phyloP scores from a whole-genome alignment of 2,329 filamentous ascomycete species.

The Blastomyces percursus region DNA sequence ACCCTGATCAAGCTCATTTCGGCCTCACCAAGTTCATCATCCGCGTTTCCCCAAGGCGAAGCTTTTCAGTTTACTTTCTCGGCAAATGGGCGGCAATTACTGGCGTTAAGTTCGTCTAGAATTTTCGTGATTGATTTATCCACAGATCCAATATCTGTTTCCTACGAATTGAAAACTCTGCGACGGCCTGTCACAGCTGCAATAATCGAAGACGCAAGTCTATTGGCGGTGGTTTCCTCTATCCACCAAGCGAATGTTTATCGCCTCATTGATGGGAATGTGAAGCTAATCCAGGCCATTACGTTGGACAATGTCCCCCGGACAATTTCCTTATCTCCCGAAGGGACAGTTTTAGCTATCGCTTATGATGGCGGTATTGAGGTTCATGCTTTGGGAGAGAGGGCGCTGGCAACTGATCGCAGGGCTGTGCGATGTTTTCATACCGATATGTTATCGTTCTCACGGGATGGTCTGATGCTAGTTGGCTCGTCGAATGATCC shows the following conservation, averaged over 20 bases:
- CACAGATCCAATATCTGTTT: conserved; percentile 49
- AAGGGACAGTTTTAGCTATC: conserved; percentile 68
- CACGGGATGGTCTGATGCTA: conserved; percentile 65
- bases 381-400: conserved; percentile 61
- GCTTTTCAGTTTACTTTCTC: conserved; percentile 77
- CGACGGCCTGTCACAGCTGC: conserved; percentile 65
- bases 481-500: conserved; percentile 61
- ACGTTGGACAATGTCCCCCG: conserved; percentile 67
- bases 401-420: conserved; percentile 53
- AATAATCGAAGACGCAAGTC: conserved; percentile 64
- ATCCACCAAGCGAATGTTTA: conserved; percentile 84
- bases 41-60: conserved; percentile 67
- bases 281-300: conserved; percentile 61
- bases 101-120: conserved; percentile 75
- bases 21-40: conserved; percentile 72
- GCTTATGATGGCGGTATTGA: conserved; percentile 86
- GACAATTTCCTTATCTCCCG: conserved; percentile 69
- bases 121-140: conserved; percentile 67
- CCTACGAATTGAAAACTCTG: conserved; percentile 68
- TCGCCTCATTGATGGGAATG: conserved; percentile 52
- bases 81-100: conserved; percentile 58
- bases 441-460: conserved; percentile 65
- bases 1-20: conserved; percentile 72
- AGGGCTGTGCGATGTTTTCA: conserved; percentile 67
- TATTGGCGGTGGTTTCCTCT: conserved; percentile 68